These are phyloP conservation scores for Chaetoceros muelleri DNA, from an alignment of 108 stramenopile genomes.

Conservation along the genomic window DNA sequence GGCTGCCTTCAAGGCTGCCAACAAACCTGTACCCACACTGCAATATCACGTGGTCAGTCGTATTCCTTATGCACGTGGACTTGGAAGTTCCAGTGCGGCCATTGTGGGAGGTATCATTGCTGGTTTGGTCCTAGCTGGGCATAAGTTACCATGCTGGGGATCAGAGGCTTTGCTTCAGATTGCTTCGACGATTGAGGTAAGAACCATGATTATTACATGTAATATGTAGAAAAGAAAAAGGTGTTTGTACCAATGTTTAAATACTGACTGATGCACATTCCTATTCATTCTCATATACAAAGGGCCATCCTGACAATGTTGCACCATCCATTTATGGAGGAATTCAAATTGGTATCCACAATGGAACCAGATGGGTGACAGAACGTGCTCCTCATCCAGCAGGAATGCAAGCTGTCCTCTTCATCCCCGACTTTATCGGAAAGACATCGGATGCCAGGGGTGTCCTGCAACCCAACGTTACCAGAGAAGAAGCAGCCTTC, in stretches of 20 bases:
- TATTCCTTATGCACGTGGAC: constrained; percentile 92
- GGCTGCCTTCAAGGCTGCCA: constrained; percentile 90
- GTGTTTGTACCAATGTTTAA: not conserved
- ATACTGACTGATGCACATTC: not conserved
- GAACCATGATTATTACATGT: not conserved
- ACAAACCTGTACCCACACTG: constrained; percentile 85
- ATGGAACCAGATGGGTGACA: constrained; percentile 87
- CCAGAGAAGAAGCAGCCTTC: constrained; percentile 87
- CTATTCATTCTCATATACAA: not conserved
- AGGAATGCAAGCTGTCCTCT: constrained; percentile 90
- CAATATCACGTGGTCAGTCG: constrained; percentile 86
- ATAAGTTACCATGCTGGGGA: constrained; percentile 91
- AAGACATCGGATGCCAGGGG: constrained; percentile 89
- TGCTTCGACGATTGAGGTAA: constrained; percentile 90
- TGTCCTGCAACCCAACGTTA: constrained; percentile 66
- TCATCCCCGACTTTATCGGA: constrained; percentile 93
- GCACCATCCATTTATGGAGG: constrained; percentile 98
- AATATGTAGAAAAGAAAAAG: not conserved
- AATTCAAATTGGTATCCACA: constrained; percentile 97
- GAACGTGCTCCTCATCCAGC: constrained; percentile 87
- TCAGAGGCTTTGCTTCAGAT: constrained; percentile 93
- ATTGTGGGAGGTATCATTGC: constrained; percentile 98
- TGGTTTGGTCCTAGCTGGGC: constrained; percentile 94
- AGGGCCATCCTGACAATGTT: constrained; percentile 98
- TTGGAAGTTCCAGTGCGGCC: constrained; percentile 94